These are phyloP conservation scores for Rehmannia glutinosa DNA, from an alignment of 257 asterid genomes.

Conservation along the genomic window DNA sequence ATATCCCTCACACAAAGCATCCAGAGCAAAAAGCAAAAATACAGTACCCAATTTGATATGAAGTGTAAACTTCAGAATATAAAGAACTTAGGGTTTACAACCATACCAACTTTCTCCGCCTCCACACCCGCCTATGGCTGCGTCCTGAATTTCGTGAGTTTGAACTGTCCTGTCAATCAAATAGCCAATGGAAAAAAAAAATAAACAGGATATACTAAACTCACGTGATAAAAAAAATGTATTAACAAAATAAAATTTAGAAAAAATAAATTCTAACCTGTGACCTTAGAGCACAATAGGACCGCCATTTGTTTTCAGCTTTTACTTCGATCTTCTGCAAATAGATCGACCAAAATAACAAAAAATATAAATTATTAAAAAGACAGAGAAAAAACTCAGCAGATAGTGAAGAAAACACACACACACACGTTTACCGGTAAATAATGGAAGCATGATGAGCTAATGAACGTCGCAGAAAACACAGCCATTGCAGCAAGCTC, in stretches of 20 bases:
- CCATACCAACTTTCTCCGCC: conserved; percentile 81
- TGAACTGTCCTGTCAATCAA: conserved; percentile 40
- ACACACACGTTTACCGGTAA: conserved; percentile 22
- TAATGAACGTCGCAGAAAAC: conserved; percentile 20
- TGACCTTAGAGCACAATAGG: conserved; percentile 27
- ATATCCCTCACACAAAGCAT: background rate
- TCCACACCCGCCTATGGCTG: conserved; percentile 61
- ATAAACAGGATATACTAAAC: background rate
- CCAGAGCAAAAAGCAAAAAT: background rate
- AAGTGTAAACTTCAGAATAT: background rate
- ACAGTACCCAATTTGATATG: background rate
- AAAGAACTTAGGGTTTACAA: background rate
- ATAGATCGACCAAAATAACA: background rate
- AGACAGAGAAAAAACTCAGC: background rate
- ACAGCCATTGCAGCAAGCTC: conserved; percentile 43
- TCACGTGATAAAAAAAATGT: background rate
- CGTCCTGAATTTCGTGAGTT: conserved; percentile 41
- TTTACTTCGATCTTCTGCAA: conserved; percentile 57
- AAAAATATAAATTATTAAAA: background rate
- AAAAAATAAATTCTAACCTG: conserved; percentile 34
- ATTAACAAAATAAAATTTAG: background rate
- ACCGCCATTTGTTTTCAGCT: conserved; percentile 28
- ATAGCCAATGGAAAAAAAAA: background rate
- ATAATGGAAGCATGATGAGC: conserved; percentile 19
- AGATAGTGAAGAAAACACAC: background rate